Percentiles rank a stretch among this genome's conserved stretches.
phyloP scores from a whole-genome alignment of 176 grass and related monocot species.

The Bromus sterilis region DNA sequence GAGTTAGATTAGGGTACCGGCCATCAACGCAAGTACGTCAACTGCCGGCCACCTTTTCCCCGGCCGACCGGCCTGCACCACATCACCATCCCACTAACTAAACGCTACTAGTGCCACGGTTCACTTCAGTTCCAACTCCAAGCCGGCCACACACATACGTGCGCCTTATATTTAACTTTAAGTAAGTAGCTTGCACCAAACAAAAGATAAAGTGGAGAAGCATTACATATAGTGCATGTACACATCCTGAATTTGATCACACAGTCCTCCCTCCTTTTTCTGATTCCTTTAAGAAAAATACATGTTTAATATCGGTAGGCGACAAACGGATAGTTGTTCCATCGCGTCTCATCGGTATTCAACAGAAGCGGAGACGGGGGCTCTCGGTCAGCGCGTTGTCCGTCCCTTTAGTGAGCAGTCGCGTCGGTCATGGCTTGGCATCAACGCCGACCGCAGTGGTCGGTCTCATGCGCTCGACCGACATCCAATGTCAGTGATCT shows the following conservation, averaged over 20 bases:
- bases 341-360: too few species aligned
- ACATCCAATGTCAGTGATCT: too few species aligned
- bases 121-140: slow-evolving; percentile 19
- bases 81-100: slow-evolving; percentile 23
- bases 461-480: too few species aligned
- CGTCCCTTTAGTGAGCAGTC: too few species aligned
- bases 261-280: neutral
- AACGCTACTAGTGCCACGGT: slow-evolving; percentile 21
- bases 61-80: slow-evolving; percentile 16
- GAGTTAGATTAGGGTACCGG: neutral
- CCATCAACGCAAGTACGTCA: slow-evolving; percentile 29
- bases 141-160: slow-evolving; percentile 1
- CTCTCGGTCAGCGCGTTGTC: too few species aligned
- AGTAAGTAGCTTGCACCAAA: slow-evolving; percentile 36
- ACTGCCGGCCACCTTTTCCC: slow-evolving; percentile 19
- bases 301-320: too few species aligned
- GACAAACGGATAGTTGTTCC: too few species aligned
- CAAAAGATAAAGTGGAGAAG: slow-evolving; percentile 33
- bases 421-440: too few species aligned
- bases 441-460: too few species aligned
- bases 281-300: too few species aligned
- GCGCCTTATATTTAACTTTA: neutral
- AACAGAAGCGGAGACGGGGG: too few species aligned
- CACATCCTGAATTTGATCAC: neutral
- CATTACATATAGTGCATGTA: neutral